Evolutionary conservation across 2,329 filamentous ascomycete species (phyloP).

Genomic region (Epichloe aotearoae): DNA sequence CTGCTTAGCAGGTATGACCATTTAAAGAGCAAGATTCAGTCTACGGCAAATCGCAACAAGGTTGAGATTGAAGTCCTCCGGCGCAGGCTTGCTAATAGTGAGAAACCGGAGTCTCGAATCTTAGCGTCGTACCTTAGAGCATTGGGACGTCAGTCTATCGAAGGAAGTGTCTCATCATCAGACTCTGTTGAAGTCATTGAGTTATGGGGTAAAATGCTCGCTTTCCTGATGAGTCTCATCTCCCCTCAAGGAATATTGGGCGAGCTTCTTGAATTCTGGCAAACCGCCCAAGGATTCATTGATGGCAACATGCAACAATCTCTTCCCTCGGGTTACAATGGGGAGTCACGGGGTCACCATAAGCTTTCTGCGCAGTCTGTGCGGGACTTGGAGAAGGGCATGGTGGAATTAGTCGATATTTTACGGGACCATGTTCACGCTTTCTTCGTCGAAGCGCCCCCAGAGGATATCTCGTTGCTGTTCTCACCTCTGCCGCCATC

Average conservation of each 20-base stretch:
- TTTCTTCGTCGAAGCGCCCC: slow-evolving; percentile 79
- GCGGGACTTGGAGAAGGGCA: slow-evolving; percentile 59
- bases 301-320: slow-evolving; percentile 70
- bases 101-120: slow-evolving; percentile 55
- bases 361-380: slow-evolving; percentile 60
- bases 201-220: slow-evolving; percentile 80
- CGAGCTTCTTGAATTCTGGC: slow-evolving; percentile 89
- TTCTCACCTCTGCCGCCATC: slow-evolving; percentile 67
- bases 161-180: slow-evolving; percentile 48
- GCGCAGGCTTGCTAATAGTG: slow-evolving; percentile 60
- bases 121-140: slow-evolving; percentile 66
- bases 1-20: slow-evolving; percentile 80
- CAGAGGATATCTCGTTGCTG: slow-evolving; percentile 79
- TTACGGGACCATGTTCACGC: slow-evolving; percentile 66
- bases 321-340: slow-evolving; percentile 69
- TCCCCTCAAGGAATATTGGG: slow-evolving; percentile 71
- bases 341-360: slow-evolving; percentile 71
- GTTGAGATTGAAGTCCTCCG: slow-evolving; percentile 87
- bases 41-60: slow-evolving; percentile 70
- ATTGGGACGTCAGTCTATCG: slow-evolving; percentile 52
- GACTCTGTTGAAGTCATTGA: slow-evolving; percentile 74
- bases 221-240: slow-evolving; percentile 60
- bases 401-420: slow-evolving; percentile 69
- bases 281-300: slow-evolving; percentile 80
- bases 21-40: slow-evolving; percentile 71